phyloP scores from a whole-genome alignment of 164 flowering plant genomes.

The Santalum album region DNA sequence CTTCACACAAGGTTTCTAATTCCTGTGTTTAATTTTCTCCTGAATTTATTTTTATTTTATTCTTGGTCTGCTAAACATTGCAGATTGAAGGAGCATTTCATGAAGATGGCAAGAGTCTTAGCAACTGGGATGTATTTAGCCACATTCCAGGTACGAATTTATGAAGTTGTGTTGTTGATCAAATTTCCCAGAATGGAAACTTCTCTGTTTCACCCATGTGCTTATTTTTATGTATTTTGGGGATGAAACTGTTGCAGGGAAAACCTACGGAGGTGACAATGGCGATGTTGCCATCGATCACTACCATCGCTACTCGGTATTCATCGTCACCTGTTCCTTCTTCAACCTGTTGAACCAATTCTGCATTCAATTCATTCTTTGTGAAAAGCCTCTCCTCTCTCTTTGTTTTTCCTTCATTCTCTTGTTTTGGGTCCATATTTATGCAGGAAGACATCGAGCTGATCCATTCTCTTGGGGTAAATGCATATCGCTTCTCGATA shows the following conservation, averaged over 20 bases:
- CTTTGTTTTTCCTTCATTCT: too few species aligned
- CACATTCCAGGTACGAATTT: conserved; percentile 16
- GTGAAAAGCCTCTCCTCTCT: too few species aligned
- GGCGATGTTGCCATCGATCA: conserved; percentile 56
- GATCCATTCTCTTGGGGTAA: conserved; percentile 52
- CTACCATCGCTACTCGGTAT: conserved; percentile 49
- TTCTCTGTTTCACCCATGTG: too few species aligned
- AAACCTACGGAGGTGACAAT: conserved; percentile 36
- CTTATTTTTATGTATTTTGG: too few species aligned
- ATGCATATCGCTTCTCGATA: conserved; percentile 58
- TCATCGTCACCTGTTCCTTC: too few species aligned
- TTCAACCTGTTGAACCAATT: too few species aligned
- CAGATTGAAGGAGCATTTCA: conserved; percentile 31
- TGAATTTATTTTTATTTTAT: neutral
- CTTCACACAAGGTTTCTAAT: neutral
- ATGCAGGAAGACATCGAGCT: conserved; percentile 66
- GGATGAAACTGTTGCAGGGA: conserved; percentile 23
- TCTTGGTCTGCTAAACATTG: neutral
- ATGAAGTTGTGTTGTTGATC: too few species aligned
- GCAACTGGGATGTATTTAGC: conserved; percentile 29
- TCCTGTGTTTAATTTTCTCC: neutral
- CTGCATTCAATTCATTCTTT: neutral
- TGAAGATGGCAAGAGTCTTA: conserved; percentile 22
- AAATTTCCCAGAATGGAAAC: too few species aligned
- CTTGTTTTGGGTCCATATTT: too few species aligned